Percentiles rank a stretch among this genome's conserved stretches.
These are phyloP conservation scores for Hypericum androsaemum DNA, from an alignment of 345 rosid genomes.

Conservation along the genomic window DNA sequence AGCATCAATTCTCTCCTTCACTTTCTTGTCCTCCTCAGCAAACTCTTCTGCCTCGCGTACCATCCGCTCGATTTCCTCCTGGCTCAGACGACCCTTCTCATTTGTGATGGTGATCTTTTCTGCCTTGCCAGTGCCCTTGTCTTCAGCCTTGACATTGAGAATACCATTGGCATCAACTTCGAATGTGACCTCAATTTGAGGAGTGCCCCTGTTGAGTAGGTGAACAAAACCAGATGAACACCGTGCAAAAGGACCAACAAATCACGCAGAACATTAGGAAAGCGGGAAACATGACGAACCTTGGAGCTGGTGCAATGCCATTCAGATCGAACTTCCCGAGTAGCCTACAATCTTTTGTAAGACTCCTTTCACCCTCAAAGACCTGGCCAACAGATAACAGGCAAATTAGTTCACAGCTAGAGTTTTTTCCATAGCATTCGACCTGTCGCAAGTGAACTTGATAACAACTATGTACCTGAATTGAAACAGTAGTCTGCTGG, in stretches of 20 bases:
- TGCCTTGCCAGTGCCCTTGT: slow-evolving; percentile 76
- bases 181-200: slow-evolving; percentile 94
- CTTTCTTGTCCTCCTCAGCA: slow-evolving; percentile 94
- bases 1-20: slow-evolving; percentile 84
- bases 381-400: slow-evolving; percentile 33
- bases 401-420: slow-evolving; percentile 3
- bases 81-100: slow-evolving; percentile 89
- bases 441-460: neutral
- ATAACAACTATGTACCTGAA: slow-evolving; percentile 38
- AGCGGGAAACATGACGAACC: slow-evolving; percentile 22
- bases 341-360: slow-evolving; percentile 81
- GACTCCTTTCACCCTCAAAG: slow-evolving; percentile 97
- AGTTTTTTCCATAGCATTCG: neutral
- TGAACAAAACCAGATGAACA: slow-evolving; percentile 1
- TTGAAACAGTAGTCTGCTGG: slow-evolving; percentile 95
- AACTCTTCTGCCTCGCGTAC: slow-evolving; percentile 91
- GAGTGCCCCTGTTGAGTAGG: slow-evolving; percentile 64
- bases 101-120: slow-evolving; percentile 95
- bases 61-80: slow-evolving; percentile 93
- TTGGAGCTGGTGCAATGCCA: slow-evolving; percentile 90
- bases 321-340: slow-evolving; percentile 79
- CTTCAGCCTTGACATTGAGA: slow-evolving; percentile 84
- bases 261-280: neutral
- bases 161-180: slow-evolving; percentile 96
- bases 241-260: neutral